Conservation (phyloP, 1,284 basidiomycete genomes). For the Naganishia albida region DNA sequence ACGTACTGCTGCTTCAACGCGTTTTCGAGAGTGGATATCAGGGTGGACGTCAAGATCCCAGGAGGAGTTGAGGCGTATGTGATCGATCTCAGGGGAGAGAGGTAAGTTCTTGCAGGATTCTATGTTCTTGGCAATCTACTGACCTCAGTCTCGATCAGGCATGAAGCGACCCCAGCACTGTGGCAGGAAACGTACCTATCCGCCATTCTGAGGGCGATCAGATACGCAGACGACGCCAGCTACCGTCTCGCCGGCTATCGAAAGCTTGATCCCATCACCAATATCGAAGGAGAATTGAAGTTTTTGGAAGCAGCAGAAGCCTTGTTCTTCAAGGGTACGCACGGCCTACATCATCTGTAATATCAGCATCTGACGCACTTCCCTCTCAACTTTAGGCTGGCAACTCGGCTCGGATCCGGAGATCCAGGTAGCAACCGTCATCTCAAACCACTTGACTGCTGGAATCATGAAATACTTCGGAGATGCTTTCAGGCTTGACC, state of each 20-base stretch:
- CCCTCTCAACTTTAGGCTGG: conserved; percentile 67
- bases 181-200: conserved; percentile 99
- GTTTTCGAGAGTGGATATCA: conserved; percentile 92
- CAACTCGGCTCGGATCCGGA: conserved; percentile 97
- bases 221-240: conserved; percentile 93
- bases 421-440: conserved; percentile 96
- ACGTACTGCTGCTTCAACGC: conserved; percentile 99
- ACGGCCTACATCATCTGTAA: neutral
- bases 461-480: conserved; percentile 97
- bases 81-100: conserved; percentile 89
- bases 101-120: conserved; percentile 59
- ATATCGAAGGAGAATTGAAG: conserved; percentile 80
- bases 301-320: conserved; percentile 90
- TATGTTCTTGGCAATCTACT: conserved; percentile 6
- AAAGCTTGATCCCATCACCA: conserved; percentile 91
- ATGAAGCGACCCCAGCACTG: conserved; percentile 86
- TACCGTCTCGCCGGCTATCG: conserved; percentile 91
- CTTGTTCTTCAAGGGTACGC: conserved; percentile 80
- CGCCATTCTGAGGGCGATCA: conserved; percentile 82
- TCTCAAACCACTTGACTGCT: conserved; percentile 93
- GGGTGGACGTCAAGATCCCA: conserved; percentile 97
- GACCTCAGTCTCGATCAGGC: conserved; percentile 57
- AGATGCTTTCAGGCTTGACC: conserved; percentile 81
- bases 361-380: neutral
- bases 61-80: conserved; percentile 94